Base-by-base conservation (phyloP, 1,139 yeast genomes). In the Meyerozyma elateridarum region DNA sequence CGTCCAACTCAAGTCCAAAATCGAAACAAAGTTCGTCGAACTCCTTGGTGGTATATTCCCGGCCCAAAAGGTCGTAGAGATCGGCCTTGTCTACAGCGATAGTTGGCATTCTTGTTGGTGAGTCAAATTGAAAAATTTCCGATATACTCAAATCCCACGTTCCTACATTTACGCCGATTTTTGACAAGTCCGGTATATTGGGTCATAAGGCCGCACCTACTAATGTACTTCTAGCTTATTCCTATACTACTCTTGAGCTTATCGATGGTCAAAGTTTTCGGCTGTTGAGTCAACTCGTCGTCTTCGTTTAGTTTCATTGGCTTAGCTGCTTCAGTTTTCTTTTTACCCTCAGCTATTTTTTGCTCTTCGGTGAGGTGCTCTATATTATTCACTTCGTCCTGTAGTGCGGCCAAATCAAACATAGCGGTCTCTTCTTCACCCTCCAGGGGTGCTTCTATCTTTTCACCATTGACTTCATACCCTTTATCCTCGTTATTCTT, bases 1-100 rank as follows among this genome's bases (percentile, higher is more conserved):
- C 98, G 58, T 93, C 99, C 44, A 93, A 73, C 65, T 93, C 99
- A 48, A 93, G 80, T 48, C 99, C 99, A 49, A 89, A 93, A 53
- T 89, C 94, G 66, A 93, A 93, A 65, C 98, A 93, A 48, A 93
- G 76, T 61, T 89, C 96, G 56, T 93, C 98, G 52, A 93, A 89
- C 55, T 89, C 98, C 51, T 87, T 79, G 44, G 93, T 84, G 51
- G 96, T 75, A 63, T 88, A 91, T 34, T 70, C 59, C 52, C 73
- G 78, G 40, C 94, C 97, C 42, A 91, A 71, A 30, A 85, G 74
- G 52, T 79, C 76, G 68, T 77, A 91, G 43, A 91, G 77, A 57
- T 89, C 97, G 54, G 80, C 85, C 61, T 93, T 89, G 59, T 91
- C 96, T 40, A 91, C 96, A 24, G 95, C 75, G 52, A 91, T 74